These are phyloP conservation scores for Chaetomium sp. DNA, from an alignment of 2,329 filamentous ascomycete species.

Conservation along the genomic window DNA sequence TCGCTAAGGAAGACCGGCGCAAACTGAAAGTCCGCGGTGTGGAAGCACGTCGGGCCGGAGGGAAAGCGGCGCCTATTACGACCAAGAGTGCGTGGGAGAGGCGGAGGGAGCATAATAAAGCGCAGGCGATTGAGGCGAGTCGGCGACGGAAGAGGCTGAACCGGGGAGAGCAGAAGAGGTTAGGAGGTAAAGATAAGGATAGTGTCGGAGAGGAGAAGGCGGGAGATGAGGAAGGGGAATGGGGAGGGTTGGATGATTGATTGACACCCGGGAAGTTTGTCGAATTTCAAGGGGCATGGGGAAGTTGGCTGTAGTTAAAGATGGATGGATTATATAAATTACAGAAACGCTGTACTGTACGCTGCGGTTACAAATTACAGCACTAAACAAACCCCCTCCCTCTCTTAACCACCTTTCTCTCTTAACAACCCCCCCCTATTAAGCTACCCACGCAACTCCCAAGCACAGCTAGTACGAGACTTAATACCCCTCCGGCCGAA, in stretches of 20 bases:
- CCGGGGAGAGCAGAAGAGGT: constrained; percentile 20
- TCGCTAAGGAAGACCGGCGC: constrained; percentile 78
- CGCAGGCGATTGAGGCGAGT: constrained; percentile 56
- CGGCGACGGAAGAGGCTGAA: constrained; percentile 44
- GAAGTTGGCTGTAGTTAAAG: neutral
- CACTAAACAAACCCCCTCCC: neutral
- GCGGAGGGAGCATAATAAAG: constrained; percentile 59
- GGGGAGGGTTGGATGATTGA: constrained; percentile 27
- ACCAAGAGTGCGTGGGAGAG: constrained; percentile 74
- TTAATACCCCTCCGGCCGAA: constrained; percentile 26
- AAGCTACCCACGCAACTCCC: neutral
- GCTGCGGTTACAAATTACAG: neutral
- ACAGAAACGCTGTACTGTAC: neutral
- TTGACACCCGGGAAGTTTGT: constrained; percentile 4
- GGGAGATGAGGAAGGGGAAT: constrained; percentile 20
- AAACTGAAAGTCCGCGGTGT: constrained; percentile 76
- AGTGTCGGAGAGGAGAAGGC: neutral
- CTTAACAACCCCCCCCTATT: neutral
- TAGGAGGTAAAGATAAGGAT: constrained; percentile 10
- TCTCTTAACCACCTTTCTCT: neutral
- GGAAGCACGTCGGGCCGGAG: constrained; percentile 53
- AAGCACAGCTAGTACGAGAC: neutral
- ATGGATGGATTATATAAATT: neutral
- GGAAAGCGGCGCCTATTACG: constrained; percentile 61
- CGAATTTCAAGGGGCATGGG: neutral